Base-by-base conservation (phyloP, 306 rosid species). In the Cicer yamashitae region DNA sequence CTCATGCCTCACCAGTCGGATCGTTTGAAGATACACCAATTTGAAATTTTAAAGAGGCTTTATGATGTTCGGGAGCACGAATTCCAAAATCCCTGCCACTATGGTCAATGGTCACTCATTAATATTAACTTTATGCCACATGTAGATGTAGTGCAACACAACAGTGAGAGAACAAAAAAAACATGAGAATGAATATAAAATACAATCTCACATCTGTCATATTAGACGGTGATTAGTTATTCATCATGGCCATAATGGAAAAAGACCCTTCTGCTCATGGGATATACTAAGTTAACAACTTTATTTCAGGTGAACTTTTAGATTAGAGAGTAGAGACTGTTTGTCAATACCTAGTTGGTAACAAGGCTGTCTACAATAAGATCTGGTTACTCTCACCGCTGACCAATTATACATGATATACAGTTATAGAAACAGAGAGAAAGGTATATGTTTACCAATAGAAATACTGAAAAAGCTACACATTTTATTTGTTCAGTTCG, bases 31-130 rank as follows among this genome's bases (percentile, higher is more conserved):
- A 60, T 61, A 60, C 50, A 76, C 70, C 79, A 67, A 65, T 71
- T 61, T 69, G 89, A 82, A 75, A 53, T 18, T 58, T 79, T 64
- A 7, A 78, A 77, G 82, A 67, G 75, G 68, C 77, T 43, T 52
- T 75, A 57, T 58, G 77, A 68, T 71, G 65, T 46, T 67, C 74
- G 5, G 20, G 44, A 81, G 83, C 73, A 79, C 60, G 15, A 83
- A 54, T 74, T 77, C 75, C 88, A 58, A 41, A 12, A 62, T 85
- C 87, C 86, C 87, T 82, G 88, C 68, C 77, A 84, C 62, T 38
- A 64, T 40, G 64, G 62, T 58, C 57, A 43, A 64, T 40, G 64
- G 59, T 54, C 66, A 43, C 69, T 52, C 67, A 69, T 84, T 74
- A 79, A 37, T 75, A 64, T 70, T 67, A 38, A 75, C 37, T 51